Conservation (phyloP, 2,329 filamentous ascomycete species). For the Pseudogymnoascus sp. region DNA sequence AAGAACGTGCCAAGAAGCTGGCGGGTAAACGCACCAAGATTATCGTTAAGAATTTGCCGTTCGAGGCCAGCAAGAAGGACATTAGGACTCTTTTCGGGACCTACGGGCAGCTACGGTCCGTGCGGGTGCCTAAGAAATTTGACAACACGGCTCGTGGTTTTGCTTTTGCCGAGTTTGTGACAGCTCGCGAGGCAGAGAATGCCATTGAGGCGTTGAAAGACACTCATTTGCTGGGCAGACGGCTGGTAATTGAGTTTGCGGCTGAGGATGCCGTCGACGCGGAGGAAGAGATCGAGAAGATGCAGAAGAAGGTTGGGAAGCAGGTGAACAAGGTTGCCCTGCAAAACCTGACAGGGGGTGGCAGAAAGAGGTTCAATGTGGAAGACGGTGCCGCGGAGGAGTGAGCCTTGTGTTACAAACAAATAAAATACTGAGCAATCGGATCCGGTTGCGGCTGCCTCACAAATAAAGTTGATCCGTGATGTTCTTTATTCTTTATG, state of each 20-base stretch:
- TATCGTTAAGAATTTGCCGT: slow-evolving; percentile 96
- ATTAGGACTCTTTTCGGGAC: slow-evolving; percentile 76
- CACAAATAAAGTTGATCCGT: slow-evolving; percentile 2
- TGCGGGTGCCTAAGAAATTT: slow-evolving; percentile 92
- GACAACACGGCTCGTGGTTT: slow-evolving; percentile 84
- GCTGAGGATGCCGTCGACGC: slow-evolving; percentile 82
- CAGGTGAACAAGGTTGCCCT: slow-evolving; percentile 87
- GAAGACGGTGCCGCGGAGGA: slow-evolving; percentile 56
- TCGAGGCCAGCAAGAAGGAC: slow-evolving; percentile 91
- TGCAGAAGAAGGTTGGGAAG: slow-evolving; percentile 89
- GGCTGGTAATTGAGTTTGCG: slow-evolving; percentile 85
- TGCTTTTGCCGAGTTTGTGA: slow-evolving; percentile 94
- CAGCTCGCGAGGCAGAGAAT: slow-evolving; percentile 79
- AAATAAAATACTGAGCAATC: slow-evolving; percentile 4
- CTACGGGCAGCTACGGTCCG: slow-evolving; percentile 86
- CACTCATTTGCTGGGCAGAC: slow-evolving; percentile 86
- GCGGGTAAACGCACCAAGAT: slow-evolving; percentile 79
- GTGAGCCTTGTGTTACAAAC: slow-evolving; percentile 16
- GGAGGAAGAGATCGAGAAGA: slow-evolving; percentile 92
- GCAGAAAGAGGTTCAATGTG: slow-evolving; percentile 84
- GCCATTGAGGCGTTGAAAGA: slow-evolving; percentile 86
- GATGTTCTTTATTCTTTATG: slow-evolving; percentile 6
- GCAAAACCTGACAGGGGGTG: slow-evolving; percentile 76
- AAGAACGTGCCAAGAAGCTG: slow-evolving; percentile 75
- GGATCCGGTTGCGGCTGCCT: not conserved